Evolutionary conservation across 73 alveolate genomes (phyloP).

Genomic region (Urostyla sp.): DNA sequence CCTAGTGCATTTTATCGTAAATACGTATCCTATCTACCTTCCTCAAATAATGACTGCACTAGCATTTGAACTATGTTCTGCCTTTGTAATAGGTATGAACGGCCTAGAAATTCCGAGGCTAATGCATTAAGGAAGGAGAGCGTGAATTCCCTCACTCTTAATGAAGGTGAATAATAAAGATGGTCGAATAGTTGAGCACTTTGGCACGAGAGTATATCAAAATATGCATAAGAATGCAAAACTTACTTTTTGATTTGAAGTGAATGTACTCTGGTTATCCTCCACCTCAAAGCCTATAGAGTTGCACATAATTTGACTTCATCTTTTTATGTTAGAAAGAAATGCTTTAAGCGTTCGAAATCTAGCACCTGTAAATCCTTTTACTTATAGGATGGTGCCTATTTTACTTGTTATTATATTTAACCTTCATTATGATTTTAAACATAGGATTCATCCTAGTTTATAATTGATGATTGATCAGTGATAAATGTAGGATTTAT

Average conservation of each 20-base stretch:
- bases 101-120: constrained; percentile 73
- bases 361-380: constrained; percentile 59
- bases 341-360: constrained; percentile 55
- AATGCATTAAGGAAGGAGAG: constrained; percentile 65
- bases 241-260: constrained; percentile 33
- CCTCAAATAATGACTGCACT: constrained; percentile 6
- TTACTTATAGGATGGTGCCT: no score
- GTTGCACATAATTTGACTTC: constrained; percentile 69
- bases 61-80: constrained; percentile 26
- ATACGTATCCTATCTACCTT: constrained; percentile 56
- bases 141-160: constrained; percentile 61
- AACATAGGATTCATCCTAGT: no score
- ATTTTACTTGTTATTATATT: no score
- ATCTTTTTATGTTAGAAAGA: constrained; percentile 50
- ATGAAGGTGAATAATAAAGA: constrained; percentile 9
- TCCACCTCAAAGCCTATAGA: constrained; percentile 82
- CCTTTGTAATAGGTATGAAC: constrained; percentile 65
- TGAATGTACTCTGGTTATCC: constrained; percentile 67
- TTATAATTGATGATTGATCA: no score
- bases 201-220: constrained; percentile 63
- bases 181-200: constrained; percentile 5
- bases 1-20: constrained; percentile 74
- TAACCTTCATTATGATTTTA: no score
- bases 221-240: constrained; percentile 58
- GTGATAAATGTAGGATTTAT: no score